Base-by-base conservation (phyloP, 768 basidiomycete species). In the Psilocybe azurescens region DNA sequence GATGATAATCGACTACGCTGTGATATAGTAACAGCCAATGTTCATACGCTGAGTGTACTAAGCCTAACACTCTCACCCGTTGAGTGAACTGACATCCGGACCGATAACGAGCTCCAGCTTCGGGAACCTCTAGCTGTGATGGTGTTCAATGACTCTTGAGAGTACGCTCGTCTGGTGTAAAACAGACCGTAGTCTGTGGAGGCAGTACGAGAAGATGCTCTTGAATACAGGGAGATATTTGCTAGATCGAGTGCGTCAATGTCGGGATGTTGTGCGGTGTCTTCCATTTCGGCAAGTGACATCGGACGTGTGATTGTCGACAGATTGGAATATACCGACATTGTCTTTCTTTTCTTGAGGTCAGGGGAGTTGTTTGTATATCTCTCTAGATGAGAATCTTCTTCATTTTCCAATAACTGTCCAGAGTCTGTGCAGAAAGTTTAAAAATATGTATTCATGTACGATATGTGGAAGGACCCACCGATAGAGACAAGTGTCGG, bases 91-190 rank as follows among this genome's bases (percentile, higher is more conserved):
- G 20, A 20, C 20, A 20, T 20, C 20, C 20, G 20, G 20, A 36
- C 33, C 33, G 33, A 36, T 6, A 36, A 10, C 7, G 33, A 36
- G 33, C 33, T 36, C 33, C 33, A 36, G 10, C 7, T 10, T 36
- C 33, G 33, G 10, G 33, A 36, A 7, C 10, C 33, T 36, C 33
- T 36, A 36, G 33, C 13, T 29, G 16, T 30, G 24, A 51, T 32
- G 11, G 29, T 51, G 10, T 51, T 14, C 9, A 51, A 7, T 2
- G 50, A 55, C 5, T 55, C 54, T 14, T 55, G n/a, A 2, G 54
- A 55, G 24, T 55, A 55, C n/a, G 54, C 54, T 6, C 54, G 18
- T 36, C 54, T 55, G 5, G 41, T 55, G 24, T 55, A 55, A 41
- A 44, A 55, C 5, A 41, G 16, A 4, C 54, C 54, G 29, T 55